Base-by-base conservation (phyloP, 768 basidiomycete species). In the Agrocybe pediades region DNA sequence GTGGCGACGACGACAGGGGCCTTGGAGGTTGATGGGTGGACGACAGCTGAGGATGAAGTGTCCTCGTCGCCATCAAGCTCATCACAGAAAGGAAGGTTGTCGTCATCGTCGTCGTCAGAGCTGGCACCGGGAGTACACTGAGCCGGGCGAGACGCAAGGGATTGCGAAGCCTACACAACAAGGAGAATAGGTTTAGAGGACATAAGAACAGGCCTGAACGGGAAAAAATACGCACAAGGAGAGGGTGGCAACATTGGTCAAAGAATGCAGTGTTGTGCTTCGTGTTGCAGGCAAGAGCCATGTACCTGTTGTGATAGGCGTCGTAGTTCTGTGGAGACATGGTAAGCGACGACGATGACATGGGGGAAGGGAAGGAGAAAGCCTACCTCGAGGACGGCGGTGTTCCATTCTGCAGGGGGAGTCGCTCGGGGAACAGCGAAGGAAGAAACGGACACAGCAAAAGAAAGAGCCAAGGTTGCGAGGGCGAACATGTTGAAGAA, bases 231-330 rank as follows among this genome's bases (percentile, higher is more conserved):
- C 77, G 36, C 65, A 86, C 85, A 63, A 85, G 73, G 55, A 89
- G 72, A 54, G 89, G 85, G 66, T 84, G 84, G 76, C 90, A 89
- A 65, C 92, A 92, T 24, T 72, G 61, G 50, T 83, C 74, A 68
- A 89, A 92, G 74, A 86, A 87, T 15, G 67, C 43, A 8, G 77
- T 75, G 64, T 74, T 69, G 61, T 82, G 81, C 63, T 82, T 70
- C 51, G 58, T 60, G 24, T 75, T 62, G 63, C 82, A 85, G 45
- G 72, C 74, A 57, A 88, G 65, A 40, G 80, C 78, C 51, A 81
- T 61, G 70, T 90, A 91, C 54, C 89, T 78, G 24, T 65, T 60
- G 71, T 88, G 84, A 72, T 89, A 87, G 15, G 48, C 58, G 36
- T 69, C 59, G 63, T 88, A 88, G 16, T 65, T 43, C 84, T 86